phyloP scores from a whole-genome alignment of 108 stramenopile genomes.

The Stephanodiscus triporus region DNA sequence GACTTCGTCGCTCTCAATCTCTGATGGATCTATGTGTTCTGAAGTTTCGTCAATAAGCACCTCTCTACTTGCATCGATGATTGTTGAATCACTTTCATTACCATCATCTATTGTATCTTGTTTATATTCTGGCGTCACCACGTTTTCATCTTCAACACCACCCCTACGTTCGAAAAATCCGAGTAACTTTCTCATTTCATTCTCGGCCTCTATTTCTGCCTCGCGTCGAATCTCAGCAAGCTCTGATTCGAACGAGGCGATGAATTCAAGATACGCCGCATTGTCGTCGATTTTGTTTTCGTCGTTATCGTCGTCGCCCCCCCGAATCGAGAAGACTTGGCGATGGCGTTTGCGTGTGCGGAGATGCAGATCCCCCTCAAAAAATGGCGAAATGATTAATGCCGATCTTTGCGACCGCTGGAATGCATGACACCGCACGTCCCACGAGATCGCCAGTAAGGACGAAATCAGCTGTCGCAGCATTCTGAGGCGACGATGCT shows the following conservation, averaged over 20 bases:
- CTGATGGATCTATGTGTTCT: background rate
- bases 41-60: no score
- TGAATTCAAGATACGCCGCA: conserved; percentile 22
- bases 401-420: background rate
- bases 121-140: background rate
- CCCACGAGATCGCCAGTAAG: background rate
- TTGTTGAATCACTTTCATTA: conserved; percentile 5
- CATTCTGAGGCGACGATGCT: background rate
- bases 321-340: conserved; percentile 20
- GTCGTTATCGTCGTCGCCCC: conserved; percentile 20
- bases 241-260: conserved; percentile 50
- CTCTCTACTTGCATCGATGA: no score
- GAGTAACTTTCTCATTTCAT: conserved; percentile 41
- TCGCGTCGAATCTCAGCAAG: conserved; percentile 44
- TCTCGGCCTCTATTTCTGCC: conserved; percentile 45
- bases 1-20: background rate
- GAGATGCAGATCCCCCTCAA: background rate
- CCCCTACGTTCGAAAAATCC: conserved; percentile 9
- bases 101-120: background rate
- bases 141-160: conserved; percentile 10
- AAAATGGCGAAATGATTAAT: background rate
- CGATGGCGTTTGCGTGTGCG: background rate
- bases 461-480: background rate
- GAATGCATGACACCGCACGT: conserved; percentile 15
- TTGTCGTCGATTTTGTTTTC: conserved; percentile 15